Evolutionary conservation across 148 eudicot genomes (phyloP).

Genomic region (Euryodendron excelsum): DNA sequence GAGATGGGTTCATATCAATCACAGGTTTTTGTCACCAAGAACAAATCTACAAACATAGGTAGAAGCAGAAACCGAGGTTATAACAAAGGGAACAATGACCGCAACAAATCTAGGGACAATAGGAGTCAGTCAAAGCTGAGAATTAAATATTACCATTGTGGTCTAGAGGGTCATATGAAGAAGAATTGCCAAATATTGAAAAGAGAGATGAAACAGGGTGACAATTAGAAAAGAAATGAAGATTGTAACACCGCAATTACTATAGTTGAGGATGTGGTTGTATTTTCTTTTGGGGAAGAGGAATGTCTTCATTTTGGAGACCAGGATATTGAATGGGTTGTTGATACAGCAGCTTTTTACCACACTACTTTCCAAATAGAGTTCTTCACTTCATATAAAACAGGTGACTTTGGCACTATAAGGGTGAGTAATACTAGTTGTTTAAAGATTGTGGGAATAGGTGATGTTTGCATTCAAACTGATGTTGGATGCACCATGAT

Average conservation of each 20-base stretch:
- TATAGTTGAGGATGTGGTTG: neutral
- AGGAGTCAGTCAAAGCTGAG: neutral
- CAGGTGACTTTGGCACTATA: neutral
- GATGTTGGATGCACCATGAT: too few species aligned
- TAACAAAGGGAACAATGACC: neutral
- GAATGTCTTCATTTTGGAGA: neutral
- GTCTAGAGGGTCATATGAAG: neutral
- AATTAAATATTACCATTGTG: neutral
- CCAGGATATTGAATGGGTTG: neutral
- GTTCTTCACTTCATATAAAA: neutral
- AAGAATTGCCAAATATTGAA: neutral
- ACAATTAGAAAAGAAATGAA: neutral
- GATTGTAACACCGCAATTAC: neutral
- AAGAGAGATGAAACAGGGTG: neutral
- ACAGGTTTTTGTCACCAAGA: neutral
- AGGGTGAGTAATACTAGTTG: neutral
- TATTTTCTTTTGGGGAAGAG: neutral
- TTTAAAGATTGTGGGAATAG: neutral
- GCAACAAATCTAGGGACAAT: neutral
- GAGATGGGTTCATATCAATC: neutral
- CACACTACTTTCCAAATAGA: neutral
- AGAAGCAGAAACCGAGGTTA: neutral
- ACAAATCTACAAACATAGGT: neutral
- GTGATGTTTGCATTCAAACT: neutral
- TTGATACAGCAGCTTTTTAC: neutral